Evolutionary conservation across 2,329 filamentous ascomycete genomes (phyloP), one percentile per base, ranked within the genome.

Genomic region (Thermochaetoides dissita): DNA sequence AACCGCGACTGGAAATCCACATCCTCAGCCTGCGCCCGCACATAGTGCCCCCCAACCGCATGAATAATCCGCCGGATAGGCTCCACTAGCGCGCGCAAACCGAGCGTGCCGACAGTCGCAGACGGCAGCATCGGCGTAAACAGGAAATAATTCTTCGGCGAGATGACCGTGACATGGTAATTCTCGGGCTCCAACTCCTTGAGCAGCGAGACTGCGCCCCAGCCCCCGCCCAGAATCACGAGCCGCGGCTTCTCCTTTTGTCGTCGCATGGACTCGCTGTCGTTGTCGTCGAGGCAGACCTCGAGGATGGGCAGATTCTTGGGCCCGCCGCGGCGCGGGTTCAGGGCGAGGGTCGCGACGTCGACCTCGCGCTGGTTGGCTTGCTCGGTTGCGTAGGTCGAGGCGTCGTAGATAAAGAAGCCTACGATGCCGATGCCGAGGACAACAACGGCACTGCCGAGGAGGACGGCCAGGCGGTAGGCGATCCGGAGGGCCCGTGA

Each of bases 71-170:
- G 76, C 47, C 91, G 77, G 47, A 98, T 84, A 0, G 91, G 91
- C 61, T 98, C 91, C 34, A 95, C 86, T 45, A 98, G 68, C 39
- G 87, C 94, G 50, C 89, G 74, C 55, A 96, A 67, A 57, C 94
- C 89, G 30, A 98, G 68, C 0, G 91, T 98, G 9, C 93, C 93
- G 6, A 98, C 91, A 0, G 93, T 98, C 7, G 91, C 93, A 31
- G 87, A 94, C 2, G 91, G 91, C 36, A 98, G 70, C 88, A 98
- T 96, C 1, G 91, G 91, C 2, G 91, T 98, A 62, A 98, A 98
- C 30, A 98, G 66, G 64, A 98, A 98, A 65, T 96, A 94, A 56
- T 96, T 96, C 32, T 83, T 83, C 0, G 91, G 89, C 9, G 87
- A 94, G 36, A 98, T 81, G 34, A 98, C 82, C 5, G 89, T 96